Conservation (phyloP, 169 alveolate species). For the Eimeria maxima region DNA sequence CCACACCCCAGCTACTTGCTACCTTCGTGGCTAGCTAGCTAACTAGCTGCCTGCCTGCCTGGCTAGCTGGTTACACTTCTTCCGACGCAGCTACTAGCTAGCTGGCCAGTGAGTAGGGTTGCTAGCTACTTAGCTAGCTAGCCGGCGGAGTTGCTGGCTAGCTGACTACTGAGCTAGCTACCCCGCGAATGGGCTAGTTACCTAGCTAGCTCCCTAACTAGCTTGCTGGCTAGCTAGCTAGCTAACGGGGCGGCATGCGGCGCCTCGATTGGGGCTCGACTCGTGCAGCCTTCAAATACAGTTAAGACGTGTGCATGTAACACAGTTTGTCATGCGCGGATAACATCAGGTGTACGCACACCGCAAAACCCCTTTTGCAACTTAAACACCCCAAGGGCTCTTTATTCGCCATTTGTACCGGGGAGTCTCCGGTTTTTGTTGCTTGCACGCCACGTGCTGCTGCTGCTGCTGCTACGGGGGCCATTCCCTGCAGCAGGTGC, state of each 20-base stretch:
- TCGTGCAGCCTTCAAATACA: background rate
- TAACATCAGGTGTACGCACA: background rate
- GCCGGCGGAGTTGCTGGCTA: background rate
- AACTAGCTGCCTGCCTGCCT: too few relatives aligned
- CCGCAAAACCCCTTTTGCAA: background rate
- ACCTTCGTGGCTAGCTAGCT: too few relatives aligned
- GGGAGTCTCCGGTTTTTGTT: background rate
- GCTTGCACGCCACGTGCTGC: conserved; percentile 60
- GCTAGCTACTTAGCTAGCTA: background rate
- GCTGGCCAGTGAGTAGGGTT: background rate
- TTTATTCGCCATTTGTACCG: background rate
- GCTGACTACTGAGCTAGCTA: too few relatives aligned
- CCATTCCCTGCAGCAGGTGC: conserved; percentile 52
- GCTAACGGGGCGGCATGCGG: background rate
- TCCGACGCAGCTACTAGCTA: too few relatives aligned
- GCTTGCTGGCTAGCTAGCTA: too few relatives aligned
- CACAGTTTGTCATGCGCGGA: too few relatives aligned
- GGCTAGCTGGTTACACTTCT: too few relatives aligned
- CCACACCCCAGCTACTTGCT: background rate
- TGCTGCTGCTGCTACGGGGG: background rate
- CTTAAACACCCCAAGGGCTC: too few relatives aligned
- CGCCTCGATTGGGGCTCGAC: background rate
- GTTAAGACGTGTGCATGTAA: background rate
- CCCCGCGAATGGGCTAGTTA: too few relatives aligned
- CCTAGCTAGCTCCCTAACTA: too few relatives aligned